These are phyloP conservation scores for Aspergillus sp. DNA, from an alignment of 2,329 filamentous ascomycete species.

Conservation along the genomic window DNA sequence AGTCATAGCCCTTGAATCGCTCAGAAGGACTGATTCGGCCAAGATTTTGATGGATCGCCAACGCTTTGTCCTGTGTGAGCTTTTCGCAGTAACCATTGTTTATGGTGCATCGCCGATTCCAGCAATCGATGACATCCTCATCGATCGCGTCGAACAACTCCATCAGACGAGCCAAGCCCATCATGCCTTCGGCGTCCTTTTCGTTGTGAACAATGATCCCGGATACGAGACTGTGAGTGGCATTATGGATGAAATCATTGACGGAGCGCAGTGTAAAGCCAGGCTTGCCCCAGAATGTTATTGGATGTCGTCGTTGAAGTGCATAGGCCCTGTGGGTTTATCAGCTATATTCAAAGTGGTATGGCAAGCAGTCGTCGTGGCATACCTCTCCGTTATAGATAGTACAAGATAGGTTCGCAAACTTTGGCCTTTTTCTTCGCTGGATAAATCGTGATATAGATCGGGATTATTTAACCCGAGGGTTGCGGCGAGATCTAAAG, in stretches of 20 bases:
- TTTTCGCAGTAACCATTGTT: constrained; percentile 60
- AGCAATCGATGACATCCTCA: constrained; percentile 40
- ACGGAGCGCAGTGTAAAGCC: constrained; percentile 36
- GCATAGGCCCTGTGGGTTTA: constrained; percentile 34
- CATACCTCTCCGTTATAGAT: constrained; percentile 31
- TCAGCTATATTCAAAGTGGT: neutral
- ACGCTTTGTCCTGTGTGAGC: constrained; percentile 60
- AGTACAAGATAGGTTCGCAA: constrained; percentile 33
- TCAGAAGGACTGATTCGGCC: constrained; percentile 27
- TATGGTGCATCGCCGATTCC: constrained; percentile 52
- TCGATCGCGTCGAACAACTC: constrained; percentile 41
- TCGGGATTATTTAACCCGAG: constrained; percentile 36
- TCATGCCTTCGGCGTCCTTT: constrained; percentile 39
- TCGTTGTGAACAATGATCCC: constrained; percentile 41
- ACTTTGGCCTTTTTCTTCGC: constrained; percentile 35
- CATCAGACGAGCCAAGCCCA: constrained; percentile 40
- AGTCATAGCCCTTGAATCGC: constrained; percentile 33
- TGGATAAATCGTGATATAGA: constrained; percentile 31
- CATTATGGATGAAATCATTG: constrained; percentile 34
- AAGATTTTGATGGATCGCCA: constrained; percentile 31
- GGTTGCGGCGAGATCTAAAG: constrained; percentile 41
- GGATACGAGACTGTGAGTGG: constrained; percentile 31
- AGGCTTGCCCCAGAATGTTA: constrained; percentile 38
- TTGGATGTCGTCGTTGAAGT: constrained; percentile 37
- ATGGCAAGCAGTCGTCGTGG: constrained; percentile 1